These are phyloP conservation scores for Solanum chacoense DNA, from an alignment of 305 asterid species.

Conservation along the genomic window DNA sequence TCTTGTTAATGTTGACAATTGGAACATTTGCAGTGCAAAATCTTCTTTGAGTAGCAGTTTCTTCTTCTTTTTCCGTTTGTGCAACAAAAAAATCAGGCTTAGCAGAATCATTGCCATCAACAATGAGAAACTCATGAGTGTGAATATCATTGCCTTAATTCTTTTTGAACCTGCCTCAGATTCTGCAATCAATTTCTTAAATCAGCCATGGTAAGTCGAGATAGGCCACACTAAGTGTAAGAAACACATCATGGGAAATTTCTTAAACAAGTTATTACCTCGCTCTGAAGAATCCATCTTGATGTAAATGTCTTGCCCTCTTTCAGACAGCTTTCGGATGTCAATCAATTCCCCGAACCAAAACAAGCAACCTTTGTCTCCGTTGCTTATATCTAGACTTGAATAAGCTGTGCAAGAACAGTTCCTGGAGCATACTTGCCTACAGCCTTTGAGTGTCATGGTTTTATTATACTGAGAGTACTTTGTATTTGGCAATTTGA, in stretches of 20 bases:
- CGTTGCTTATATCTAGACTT: not conserved
- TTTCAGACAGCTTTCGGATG: not conserved
- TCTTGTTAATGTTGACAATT: not conserved
- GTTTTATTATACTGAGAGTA: not conserved
- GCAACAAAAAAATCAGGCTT: not conserved
- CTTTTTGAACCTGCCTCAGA: not conserved
- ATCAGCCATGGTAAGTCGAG: not conserved
- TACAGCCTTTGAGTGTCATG: slow-evolving; percentile 1
- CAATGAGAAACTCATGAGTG: not conserved
- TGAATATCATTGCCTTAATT: not conserved
- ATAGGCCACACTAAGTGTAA: not conserved
- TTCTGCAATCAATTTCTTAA: not conserved
- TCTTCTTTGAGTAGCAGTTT: not conserved
- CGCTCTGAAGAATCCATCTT: slow-evolving; percentile 1
- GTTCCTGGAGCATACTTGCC: not conserved
- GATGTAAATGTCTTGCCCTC: slow-evolving; percentile 4
- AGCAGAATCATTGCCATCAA: not conserved
- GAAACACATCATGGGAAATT: not conserved
- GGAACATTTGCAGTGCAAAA: not conserved
- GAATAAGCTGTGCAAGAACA: slow-evolving; percentile 13
- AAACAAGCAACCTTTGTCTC: slow-evolving; percentile 2
- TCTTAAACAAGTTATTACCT: not conserved
- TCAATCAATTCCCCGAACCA: slow-evolving; percentile 12
- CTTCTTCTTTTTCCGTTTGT: not conserved
- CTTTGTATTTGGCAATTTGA: not conserved